phyloP scores from a whole-genome alignment of 2,329 filamentous ascomycete species.

The Colletotrichum agaves region DNA sequence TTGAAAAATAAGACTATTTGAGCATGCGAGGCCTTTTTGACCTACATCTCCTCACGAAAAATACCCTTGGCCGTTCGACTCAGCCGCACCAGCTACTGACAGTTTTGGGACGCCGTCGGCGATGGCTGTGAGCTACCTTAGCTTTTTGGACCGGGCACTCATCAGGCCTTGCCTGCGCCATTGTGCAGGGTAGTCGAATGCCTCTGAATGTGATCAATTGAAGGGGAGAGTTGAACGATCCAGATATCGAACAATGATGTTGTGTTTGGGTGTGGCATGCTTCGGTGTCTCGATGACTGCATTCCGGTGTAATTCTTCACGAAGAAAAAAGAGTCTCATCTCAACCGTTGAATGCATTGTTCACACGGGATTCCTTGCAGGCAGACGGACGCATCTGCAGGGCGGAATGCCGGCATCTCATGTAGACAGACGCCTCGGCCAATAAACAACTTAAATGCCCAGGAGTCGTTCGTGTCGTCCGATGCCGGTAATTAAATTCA shows the following conservation, averaged over 20 bases:
- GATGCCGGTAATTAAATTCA: conserved; percentile 5
- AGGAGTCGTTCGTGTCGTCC: neutral
- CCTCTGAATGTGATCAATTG: neutral
- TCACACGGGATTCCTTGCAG: too few relatives aligned
- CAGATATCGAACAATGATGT: too few relatives aligned
- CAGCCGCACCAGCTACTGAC: conserved; percentile 31
- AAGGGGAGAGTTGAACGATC: too few relatives aligned
- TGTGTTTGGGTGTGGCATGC: too few relatives aligned
- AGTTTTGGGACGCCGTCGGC: conserved; percentile 21
- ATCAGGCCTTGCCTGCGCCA: neutral
- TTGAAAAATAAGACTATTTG: too few relatives aligned
- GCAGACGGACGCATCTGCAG: neutral
- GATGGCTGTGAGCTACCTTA: conserved; percentile 3
- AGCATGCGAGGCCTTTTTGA: too few relatives aligned
- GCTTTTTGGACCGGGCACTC: conserved; percentile 5
- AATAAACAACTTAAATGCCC: neutral
- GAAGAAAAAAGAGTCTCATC: too few relatives aligned
- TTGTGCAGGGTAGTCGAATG: neutral
- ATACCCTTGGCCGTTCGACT: conserved; percentile 19
- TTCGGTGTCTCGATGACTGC: too few relatives aligned
- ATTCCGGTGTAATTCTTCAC: too few relatives aligned
- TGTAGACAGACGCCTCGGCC: neutral
- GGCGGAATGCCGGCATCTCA: neutral
- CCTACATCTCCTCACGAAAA: neutral
- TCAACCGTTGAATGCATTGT: too few relatives aligned